Evolutionary conservation across 2,329 filamentous ascomycete genomes (phyloP).

Genomic region (Myriosclerotinia scirpicola): DNA sequence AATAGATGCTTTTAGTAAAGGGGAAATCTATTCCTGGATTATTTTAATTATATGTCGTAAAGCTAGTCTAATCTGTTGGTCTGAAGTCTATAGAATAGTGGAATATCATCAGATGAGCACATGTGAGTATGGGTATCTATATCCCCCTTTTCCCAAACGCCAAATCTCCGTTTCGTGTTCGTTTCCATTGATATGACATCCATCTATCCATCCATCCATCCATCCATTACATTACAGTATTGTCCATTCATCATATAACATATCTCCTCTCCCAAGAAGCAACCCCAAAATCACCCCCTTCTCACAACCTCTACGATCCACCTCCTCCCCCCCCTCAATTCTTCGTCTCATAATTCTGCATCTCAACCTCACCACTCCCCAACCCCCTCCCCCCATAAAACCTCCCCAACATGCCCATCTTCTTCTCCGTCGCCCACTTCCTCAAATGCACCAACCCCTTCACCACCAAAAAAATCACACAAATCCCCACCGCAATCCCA

Average conservation of each 20-base stretch:
- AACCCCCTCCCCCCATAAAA: constrained; percentile 1
- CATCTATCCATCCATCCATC: not conserved
- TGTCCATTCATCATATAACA: not conserved
- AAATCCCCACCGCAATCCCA: constrained; percentile 36
- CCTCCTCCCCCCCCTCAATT: not conserved
- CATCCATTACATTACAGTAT: not conserved
- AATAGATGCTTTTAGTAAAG: not conserved
- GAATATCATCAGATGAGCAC: too few species aligned
- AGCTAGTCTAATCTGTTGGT: not conserved
- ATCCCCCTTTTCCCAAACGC: not conserved
- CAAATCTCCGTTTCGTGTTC: not conserved
- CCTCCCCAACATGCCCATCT: constrained; percentile 37
- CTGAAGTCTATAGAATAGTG: not conserved
- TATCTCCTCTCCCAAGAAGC: too few species aligned
- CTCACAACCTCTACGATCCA: too few species aligned
- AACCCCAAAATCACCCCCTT: too few species aligned
- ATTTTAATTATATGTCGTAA: not conserved
- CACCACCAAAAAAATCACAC: constrained; percentile 33
- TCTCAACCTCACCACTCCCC: not conserved
- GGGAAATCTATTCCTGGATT: not conserved
- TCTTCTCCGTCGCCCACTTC: constrained; percentile 45
- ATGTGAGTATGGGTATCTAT: not conserved
- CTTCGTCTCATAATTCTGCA: constrained; percentile 16
- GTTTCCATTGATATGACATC: not conserved
- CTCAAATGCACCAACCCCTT: constrained; percentile 27